Base-by-base conservation (phyloP, 2,329 filamentous ascomycete genomes). In the Cladophialophora immunda region DNA sequence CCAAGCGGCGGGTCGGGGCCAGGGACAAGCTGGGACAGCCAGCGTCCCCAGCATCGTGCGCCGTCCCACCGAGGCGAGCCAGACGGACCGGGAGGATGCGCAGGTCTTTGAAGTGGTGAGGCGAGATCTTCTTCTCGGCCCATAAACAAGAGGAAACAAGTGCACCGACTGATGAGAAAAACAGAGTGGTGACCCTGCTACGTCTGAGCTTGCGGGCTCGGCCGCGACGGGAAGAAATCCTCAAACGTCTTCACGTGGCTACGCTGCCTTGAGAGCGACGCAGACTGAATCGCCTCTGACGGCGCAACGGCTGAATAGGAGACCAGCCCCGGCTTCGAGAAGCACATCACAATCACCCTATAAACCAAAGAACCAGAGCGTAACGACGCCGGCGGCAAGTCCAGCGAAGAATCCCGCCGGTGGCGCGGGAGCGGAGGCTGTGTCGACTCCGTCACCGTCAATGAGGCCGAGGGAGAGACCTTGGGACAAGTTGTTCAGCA, bases 41-140 rank as follows among this genome's bases (percentile, higher is more conserved):
- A 63, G 54, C n/a, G 58, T 60, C 30, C 58, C 62, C 19, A 69
- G 60, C 56, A 65, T 68, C n/a, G 71, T 72, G n/a, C 71, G 66
- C 58, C 66, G 63, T 55, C 66, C 58, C 19, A 64, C 59, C 13
- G 58, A 58, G 55, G 61, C 47, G 30, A 67, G 58, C 59, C 58
- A 61, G 61, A 68, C 65, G 45, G 68, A 74, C 72, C 76, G 79
- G 66, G 81, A 80, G 69, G 71, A 79, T 68, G 79, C 75, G 50
- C 77, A 76, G 60, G 76, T 79, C 52, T 80, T 79, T 74, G 80
- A 82, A 71, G 80, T 82, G 80, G 81, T 82, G 80, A 80, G 81
- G 78, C 79, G 78, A 75, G 79, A 82, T 75, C 76, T 80, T 64
- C 77, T 80, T 73, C 76, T 77, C 68, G 79, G 79, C 73, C 78